phyloP scores from a whole-genome alignment of 768 basidiomycete genomes.

The Mycena haematopus region DNA sequence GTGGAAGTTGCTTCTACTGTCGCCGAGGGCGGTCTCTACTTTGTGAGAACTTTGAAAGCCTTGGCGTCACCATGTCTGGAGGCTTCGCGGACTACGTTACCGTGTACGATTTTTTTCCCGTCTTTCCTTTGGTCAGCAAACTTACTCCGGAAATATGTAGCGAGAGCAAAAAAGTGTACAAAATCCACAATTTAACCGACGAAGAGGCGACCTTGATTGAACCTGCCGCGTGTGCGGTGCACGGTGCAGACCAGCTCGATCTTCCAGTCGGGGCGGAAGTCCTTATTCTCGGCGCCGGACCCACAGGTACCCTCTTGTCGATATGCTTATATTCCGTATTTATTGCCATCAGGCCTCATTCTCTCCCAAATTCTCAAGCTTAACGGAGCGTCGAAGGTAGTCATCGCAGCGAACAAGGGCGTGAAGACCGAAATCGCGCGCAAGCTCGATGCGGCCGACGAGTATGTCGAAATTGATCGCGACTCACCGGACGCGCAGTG shows the following conservation, averaged over 20 bases:
- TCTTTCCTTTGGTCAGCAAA: slow-evolving; percentile 32
- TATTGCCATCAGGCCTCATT: slow-evolving; percentile 62
- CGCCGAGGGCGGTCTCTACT: slow-evolving; percentile 70
- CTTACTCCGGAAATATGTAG: slow-evolving; percentile 40
- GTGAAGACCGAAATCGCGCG: slow-evolving; percentile 90
- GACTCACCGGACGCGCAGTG: slow-evolving; percentile 78
- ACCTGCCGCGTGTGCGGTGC: slow-evolving; percentile 80
- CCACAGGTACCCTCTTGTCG: slow-evolving; percentile 51
- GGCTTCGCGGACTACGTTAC: slow-evolving; percentile 80
- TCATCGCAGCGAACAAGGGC: slow-evolving; percentile 89
- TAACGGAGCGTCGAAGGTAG: slow-evolving; percentile 82
- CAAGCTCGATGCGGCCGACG: slow-evolving; percentile 79
- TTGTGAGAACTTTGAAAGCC: slow-evolving; percentile 73
- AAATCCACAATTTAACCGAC: slow-evolving; percentile 76
- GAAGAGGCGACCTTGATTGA: slow-evolving; percentile 81
- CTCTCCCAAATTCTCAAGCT: slow-evolving; percentile 87
- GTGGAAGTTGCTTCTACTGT: slow-evolving; percentile 75
- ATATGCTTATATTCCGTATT: background rate
- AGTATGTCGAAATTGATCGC: slow-evolving; percentile 86
- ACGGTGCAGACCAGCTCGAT: slow-evolving; percentile 77
- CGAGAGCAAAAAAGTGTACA: slow-evolving; percentile 70
- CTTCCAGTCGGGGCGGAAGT: slow-evolving; percentile 74
- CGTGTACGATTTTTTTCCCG: slow-evolving; percentile 50
- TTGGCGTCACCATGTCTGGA: slow-evolving; percentile 68
- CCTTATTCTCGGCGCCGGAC: slow-evolving; percentile 78